A percentile compares a stretch with the other conserved stretches of the same genome.
Evolutionary conservation across 768 basidiomycete genomes (phyloP).

Genomic region (Mycena haematopus): DNA sequence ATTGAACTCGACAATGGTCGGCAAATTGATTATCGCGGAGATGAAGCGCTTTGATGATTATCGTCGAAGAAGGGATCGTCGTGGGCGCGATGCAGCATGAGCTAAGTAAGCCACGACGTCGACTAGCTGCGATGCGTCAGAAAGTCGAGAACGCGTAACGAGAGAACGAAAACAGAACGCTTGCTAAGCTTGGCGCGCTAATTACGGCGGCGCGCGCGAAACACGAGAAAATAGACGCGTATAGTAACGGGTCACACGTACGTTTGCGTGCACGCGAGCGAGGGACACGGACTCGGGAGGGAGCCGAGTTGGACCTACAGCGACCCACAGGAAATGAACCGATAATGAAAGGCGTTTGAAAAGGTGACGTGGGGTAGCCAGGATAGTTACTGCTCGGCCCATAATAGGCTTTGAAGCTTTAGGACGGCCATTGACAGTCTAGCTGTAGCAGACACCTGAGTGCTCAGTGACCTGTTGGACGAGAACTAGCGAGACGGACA

Average conservation of each 20-base stretch:
- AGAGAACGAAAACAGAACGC: not conserved
- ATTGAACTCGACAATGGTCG: not conserved
- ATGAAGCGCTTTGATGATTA: not conserved
- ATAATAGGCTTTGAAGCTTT: too few relatives aligned
- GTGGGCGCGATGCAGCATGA: not conserved
- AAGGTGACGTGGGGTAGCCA: not conserved
- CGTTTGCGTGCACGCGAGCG: not conserved
- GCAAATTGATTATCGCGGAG: conserved; percentile 2
- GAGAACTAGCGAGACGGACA: too few relatives aligned
- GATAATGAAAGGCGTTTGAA: not conserved
- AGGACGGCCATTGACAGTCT: too few relatives aligned
- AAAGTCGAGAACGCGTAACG: not conserved
- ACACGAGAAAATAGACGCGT: not conserved
- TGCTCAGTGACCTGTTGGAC: too few relatives aligned
- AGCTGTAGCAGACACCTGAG: too few relatives aligned
- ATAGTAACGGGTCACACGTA: not conserved
- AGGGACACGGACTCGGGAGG: not conserved
- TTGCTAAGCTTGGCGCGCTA: not conserved
- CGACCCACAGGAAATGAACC: conserved; percentile 15
- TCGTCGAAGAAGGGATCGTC: not conserved
- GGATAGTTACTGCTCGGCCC: too few relatives aligned
- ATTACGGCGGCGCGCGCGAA: not conserved
- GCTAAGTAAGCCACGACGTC: too few relatives aligned
- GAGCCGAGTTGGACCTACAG: conserved; percentile 10
- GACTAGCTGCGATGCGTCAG: not conserved